Base-by-base conservation (phyloP, 73 alveolate species). In the Symbiodinium natans region DNA sequence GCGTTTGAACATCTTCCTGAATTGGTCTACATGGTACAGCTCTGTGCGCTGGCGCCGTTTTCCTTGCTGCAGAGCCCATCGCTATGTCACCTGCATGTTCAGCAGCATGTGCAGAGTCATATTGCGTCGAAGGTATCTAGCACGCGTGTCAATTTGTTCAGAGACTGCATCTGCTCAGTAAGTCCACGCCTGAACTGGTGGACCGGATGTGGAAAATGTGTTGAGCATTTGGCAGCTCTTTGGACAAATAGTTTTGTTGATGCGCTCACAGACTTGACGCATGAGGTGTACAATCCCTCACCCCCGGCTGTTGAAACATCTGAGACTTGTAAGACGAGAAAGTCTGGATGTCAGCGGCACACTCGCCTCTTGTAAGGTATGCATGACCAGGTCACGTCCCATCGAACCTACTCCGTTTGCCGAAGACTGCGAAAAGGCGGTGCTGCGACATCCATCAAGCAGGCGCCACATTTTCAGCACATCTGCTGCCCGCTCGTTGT, bases 21-120 rank as follows among this genome's bases (percentile, higher is more conserved):
- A 63, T 63, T 63, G 80, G 80, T 63, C n/a, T n/a, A 63, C 80
- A 63, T 63, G 80, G 80, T 15, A 23, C 19, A 29, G 80, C 80
- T 63, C 19, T 63, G 80, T 31, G 80, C 27, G 80, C 80, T 29
- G 80, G 80, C 80, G 80, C 80, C 80, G 27, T 63, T 63, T 63
- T 63, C 80, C 80, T 63, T 36, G 80, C 80, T 63, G 80, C 80
- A 63, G 27, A 63, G 80, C 36, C 80, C 27, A 29, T 63, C 80
- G 80, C 80, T 36, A 29, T 63, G 80, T 63, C 27, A 63, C 80
- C 80, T 63, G 80, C 80, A 63, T 6, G 80, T 31, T 63, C 80
- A 27, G 40, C 80, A 63, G 80, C 27, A 36, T 9, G 80, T 63
- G 80, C 80, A 63, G 80, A 23, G 80, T 63, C 80, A 9, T n/a